Evolutionary conservation across 202 grass and related monocot species (phyloP), one percentile per base, ranked within the genome.

Genomic region (Hordeum pubiflorum): DNA sequence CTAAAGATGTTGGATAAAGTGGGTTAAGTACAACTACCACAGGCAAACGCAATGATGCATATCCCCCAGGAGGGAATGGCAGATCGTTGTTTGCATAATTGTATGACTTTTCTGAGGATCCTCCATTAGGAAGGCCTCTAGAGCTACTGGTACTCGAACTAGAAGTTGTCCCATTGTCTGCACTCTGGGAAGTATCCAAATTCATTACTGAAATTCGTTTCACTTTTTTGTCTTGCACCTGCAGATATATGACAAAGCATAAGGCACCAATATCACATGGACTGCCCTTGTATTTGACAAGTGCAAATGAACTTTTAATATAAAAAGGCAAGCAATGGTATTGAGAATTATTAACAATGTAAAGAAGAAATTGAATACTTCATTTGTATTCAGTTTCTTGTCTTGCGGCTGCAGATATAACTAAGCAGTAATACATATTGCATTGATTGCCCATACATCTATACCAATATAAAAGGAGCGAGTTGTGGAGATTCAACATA

Each of bases 191-290:
- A 14, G 93, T 74, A 83, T 89, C 79, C 69, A 88, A 76, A 87
- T 93, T 93, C 93, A 97, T 85, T 63, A 86, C 74, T 82, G 91
- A 84, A 68, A 97, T 36, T 80, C 58, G 81, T 82, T 89, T 97
- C 29, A 91, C 86, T 86, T 97, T 97, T 85, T 91, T 97, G 80
- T 97, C 93, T 89, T 93, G 90, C 43, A 97, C 90, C 93, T 97
- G 57, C 71, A 80, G 59, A 86, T 57, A 86, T 57, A 70, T 17
- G 83, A 23, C 69, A 79, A 83, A 83, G 40, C 41, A 63, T 72
- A 86, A 72, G 32, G 54, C 52, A 62, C 20, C 27, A 58, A 67
- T 54, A 67, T 71, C 56, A 72, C 46, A 66, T 21, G 32, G 54
- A 52, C 74, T 50, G 59, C 33, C 29, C 38, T 48, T 46, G 13